phyloP scores from a whole-genome alignment of 2,329 filamentous ascomycete genomes.

The Metarhizium album region DNA sequence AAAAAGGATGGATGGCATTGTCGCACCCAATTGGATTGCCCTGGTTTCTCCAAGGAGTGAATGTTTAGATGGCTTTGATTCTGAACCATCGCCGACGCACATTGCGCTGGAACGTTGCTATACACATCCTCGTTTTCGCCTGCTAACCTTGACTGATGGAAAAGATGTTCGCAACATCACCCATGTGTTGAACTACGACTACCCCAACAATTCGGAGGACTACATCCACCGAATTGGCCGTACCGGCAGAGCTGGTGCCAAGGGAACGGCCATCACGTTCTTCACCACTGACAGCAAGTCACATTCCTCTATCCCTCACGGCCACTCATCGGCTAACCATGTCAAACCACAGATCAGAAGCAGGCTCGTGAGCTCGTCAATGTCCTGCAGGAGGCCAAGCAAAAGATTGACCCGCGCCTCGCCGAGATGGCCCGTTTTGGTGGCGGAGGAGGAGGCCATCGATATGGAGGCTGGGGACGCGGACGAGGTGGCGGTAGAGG shows the following conservation, averaged over 20 bases:
- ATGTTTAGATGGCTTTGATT: constrained; percentile 37
- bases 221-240: constrained; percentile 96
- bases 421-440: constrained; percentile 92
- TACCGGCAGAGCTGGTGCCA: constrained; percentile 89
- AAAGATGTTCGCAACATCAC: constrained; percentile 99
- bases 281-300: constrained; percentile 98
- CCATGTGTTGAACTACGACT: constrained; percentile 99
- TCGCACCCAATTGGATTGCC: constrained; percentile 46
- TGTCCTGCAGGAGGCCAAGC: constrained; percentile 92
- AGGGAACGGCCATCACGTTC: constrained; percentile 93
- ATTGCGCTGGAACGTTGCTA: constrained; percentile 52
- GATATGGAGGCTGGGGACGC: constrained; percentile 62
- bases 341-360: constrained; percentile 58
- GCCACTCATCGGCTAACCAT: neutral
- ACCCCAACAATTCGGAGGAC: constrained; percentile 98
- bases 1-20: constrained; percentile 37
- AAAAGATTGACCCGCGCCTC: constrained; percentile 92
- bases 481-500: constrained; percentile 42
- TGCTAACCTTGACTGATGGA: constrained; percentile 64
- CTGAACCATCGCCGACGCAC: constrained; percentile 33
- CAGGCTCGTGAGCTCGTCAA: constrained; percentile 93
- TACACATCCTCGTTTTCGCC: constrained; percentile 37
- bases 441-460: constrained; percentile 68
- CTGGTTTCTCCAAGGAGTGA: constrained; percentile 44
- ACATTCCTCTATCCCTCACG: neutral